A percentile compares a stretch with the other conserved stretches of the same genome.
Conservation (phyloP, 352 stramenopile species). For the Aphanomyces euteiches region DNA sequence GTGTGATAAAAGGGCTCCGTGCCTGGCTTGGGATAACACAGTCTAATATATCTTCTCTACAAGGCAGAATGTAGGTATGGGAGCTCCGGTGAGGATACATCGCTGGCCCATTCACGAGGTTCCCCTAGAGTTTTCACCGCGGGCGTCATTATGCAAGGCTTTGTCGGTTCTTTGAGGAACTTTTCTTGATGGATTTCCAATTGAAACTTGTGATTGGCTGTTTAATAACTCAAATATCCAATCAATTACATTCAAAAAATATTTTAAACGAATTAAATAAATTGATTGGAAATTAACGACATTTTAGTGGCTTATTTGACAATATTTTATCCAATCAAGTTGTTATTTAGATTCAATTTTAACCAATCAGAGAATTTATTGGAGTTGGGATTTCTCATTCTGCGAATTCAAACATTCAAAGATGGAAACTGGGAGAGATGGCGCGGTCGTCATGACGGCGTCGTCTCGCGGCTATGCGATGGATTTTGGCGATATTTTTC, state of each 20-base stretch:
- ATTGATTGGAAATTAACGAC: neutral
- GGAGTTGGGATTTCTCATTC: neutral
- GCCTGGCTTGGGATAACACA: too few species aligned
- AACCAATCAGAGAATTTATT: neutral
- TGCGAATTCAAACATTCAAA: slow-evolving; percentile 16
- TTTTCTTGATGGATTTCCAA: too few species aligned
- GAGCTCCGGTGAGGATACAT: too few species aligned
- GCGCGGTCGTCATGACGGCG: slow-evolving; percentile 9
- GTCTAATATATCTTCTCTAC: too few species aligned
- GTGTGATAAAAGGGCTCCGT: too few species aligned
- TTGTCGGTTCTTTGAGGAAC: too few species aligned
- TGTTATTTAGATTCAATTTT: neutral
- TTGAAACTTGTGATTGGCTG: neutral
- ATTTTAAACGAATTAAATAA: neutral
- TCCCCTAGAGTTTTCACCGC: too few species aligned
- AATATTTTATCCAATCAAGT: neutral
- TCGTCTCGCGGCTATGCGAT: slow-evolving; percentile 13
- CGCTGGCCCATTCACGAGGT: too few species aligned
- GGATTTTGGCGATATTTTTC: slow-evolving; percentile 26
- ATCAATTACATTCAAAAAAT: neutral
- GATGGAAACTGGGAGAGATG: slow-evolving; percentile 3
- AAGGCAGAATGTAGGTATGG: too few species aligned
- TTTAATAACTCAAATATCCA: neutral
- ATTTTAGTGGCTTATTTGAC: neutral
- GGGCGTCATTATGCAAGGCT: too few species aligned